These are phyloP conservation scores for Mercurialis annua DNA, from an alignment of 345 rosid species.

Conservation along the genomic window DNA sequence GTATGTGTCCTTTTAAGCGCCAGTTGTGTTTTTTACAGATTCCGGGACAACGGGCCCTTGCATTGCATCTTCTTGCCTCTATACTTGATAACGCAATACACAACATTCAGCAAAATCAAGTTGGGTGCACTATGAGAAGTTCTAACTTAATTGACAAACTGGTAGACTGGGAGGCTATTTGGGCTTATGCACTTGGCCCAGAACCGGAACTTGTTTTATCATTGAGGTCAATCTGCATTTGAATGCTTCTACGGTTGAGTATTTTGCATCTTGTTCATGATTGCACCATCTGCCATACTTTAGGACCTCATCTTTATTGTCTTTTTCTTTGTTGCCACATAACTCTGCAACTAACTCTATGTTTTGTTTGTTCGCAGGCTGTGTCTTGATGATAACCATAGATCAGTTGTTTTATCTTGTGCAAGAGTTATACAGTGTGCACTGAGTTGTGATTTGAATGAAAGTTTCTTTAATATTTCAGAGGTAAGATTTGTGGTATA, in stretches of 20 bases:
- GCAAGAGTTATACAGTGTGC: constrained; percentile 59
- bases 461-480: constrained; percentile 51
- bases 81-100: constrained; percentile 65
- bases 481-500: constrained; percentile 51
- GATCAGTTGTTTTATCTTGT: constrained; percentile 70
- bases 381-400: constrained; percentile 85
- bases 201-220: constrained; percentile 90
- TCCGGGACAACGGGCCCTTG: constrained; percentile 81
- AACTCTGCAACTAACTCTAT: constrained; percentile 3
- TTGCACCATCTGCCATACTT: constrained; percentile 1
- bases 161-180: constrained; percentile 86
- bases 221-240: constrained; percentile 50
- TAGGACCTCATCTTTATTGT: not conserved
- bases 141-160: constrained; percentile 28
- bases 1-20: not conserved
- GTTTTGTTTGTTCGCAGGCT: constrained; percentile 49
- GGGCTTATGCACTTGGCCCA: constrained; percentile 94
- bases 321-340: not conserved
- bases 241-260: constrained; percentile 8
- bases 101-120: constrained; percentile 46
- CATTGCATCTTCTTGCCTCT: constrained; percentile 67
- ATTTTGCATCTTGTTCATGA: constrained; percentile 5
- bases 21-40: constrained; percentile 45
- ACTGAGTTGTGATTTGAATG: constrained; percentile 66
- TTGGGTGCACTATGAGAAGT: constrained; percentile 30